phyloP scores from a whole-genome alignment of 1,284 basidiomycete species.

The Austroboletus novae-zelandiae region DNA sequence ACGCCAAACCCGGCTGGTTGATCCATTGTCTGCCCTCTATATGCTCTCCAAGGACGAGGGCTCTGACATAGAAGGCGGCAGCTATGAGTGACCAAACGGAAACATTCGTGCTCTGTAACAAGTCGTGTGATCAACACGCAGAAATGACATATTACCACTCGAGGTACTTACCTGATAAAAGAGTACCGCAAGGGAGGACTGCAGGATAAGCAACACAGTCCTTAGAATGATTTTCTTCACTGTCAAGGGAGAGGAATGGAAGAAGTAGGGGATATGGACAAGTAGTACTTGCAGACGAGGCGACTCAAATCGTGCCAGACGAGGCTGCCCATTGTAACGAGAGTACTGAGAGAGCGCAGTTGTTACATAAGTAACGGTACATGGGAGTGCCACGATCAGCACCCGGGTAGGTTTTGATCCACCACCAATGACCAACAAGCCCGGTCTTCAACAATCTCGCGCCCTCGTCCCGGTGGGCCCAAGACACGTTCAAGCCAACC shows the following conservation, averaged over 20 bases:
- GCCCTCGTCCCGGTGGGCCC: conserved; percentile 56
- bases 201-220: conserved; percentile 62
- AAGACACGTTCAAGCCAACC: conserved; percentile 45
- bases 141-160: conserved; percentile 16
- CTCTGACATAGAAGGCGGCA: conserved; percentile 60
- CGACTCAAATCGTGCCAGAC: conserved; percentile 82
- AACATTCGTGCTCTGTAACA: conserved; percentile 74
- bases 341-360: too few species aligned
- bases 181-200: conserved; percentile 64
- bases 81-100: conserved; percentile 71
- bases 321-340: conserved; percentile 72
- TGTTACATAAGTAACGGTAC: too few species aligned
- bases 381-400: too few species aligned
- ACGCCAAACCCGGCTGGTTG: conserved; percentile 52
- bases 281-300: conserved; percentile 59
- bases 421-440: conserved; percentile 7
- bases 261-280: conserved; percentile 55
- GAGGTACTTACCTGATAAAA: conserved; percentile 69
- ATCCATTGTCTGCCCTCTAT: conserved; percentile 65
- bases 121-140: conserved; percentile 4
- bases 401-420: neutral
- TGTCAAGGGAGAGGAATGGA: conserved; percentile 4
- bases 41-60: conserved; percentile 59
- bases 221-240: too few species aligned
- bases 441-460: conserved; percentile 10